Evolutionary conservation across 257 asterid species (phyloP).

Genomic region (Solanum acaule): DNA sequence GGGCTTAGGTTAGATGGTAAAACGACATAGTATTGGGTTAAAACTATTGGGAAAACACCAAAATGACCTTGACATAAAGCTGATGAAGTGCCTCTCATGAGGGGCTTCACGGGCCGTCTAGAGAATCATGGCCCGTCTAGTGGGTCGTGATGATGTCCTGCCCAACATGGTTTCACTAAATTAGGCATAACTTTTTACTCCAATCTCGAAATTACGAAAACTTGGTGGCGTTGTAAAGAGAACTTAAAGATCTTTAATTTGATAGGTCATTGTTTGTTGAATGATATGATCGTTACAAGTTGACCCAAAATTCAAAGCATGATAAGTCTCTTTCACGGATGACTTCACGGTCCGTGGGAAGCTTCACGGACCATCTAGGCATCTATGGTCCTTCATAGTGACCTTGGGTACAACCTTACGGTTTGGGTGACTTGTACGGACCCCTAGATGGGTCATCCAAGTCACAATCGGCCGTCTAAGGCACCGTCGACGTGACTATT

Average conservation of each 20-base stretch:
- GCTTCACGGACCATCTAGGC: background rate
- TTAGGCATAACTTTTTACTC: background rate
- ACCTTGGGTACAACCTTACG: background rate
- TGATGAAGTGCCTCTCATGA: too few relatives aligned
- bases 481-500: too few relatives aligned
- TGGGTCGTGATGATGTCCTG: too few relatives aligned
- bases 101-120: too few relatives aligned
- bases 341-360: background rate
- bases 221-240: background rate
- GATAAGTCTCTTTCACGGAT: background rate
- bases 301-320: background rate
- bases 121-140: too few relatives aligned
- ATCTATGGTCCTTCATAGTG: background rate
- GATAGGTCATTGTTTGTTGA: background rate
- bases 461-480: too few relatives aligned
- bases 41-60: too few relatives aligned
- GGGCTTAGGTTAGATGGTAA: too few relatives aligned
- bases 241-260: background rate
- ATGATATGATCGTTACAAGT: background rate
- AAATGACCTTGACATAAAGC: too few relatives aligned
- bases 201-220: background rate
- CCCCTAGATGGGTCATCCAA: too few relatives aligned
- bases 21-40: too few relatives aligned
- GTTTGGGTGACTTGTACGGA: background rate
- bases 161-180: background rate